Percentiles rank a stretch among this genome's conserved stretches.
Evolutionary conservation across 2,329 filamentous ascomycete species (phyloP).

Genomic region (Fusarium annulatum): DNA sequence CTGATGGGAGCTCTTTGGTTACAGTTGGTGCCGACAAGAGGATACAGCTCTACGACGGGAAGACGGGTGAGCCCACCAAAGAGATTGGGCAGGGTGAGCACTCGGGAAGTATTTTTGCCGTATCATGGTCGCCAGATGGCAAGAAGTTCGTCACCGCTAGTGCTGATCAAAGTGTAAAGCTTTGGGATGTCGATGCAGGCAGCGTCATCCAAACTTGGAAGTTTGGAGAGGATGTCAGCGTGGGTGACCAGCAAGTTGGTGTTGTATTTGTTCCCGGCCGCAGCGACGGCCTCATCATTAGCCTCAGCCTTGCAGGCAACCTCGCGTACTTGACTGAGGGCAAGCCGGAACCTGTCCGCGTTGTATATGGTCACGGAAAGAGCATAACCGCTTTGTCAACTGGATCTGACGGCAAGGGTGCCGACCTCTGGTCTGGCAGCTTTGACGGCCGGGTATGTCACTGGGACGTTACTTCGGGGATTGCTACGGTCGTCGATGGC

Average conservation of each 20-base stretch:
- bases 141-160: slow-evolving; percentile 90
- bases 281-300: slow-evolving; percentile 88
- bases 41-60: slow-evolving; percentile 96
- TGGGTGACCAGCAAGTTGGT: slow-evolving; percentile 91
- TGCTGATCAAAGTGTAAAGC: slow-evolving; percentile 92
- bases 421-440: slow-evolving; percentile 87
- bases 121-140: slow-evolving; percentile 90
- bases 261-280: slow-evolving; percentile 89
- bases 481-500: slow-evolving; percentile 79
- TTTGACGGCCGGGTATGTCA: slow-evolving; percentile 88
- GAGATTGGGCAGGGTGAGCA: slow-evolving; percentile 87
- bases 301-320: slow-evolving; percentile 87
- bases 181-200: slow-evolving; percentile 89
- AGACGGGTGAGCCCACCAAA: slow-evolving; percentile 85
- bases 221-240: slow-evolving; percentile 80
- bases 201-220: slow-evolving; percentile 85
- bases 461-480: slow-evolving; percentile 81
- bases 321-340: slow-evolving; percentile 88
- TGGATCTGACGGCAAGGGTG: slow-evolving; percentile 61
- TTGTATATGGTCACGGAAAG: slow-evolving; percentile 91
- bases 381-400: slow-evolving; percentile 79
- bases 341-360: slow-evolving; percentile 72
- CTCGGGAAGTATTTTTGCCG: slow-evolving; percentile 90
- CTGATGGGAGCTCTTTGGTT: slow-evolving; percentile 83
- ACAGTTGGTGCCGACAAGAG: slow-evolving; percentile 92